Conservation (phyloP, 306 rosid species). For the Cucurbita moschata region DNA sequence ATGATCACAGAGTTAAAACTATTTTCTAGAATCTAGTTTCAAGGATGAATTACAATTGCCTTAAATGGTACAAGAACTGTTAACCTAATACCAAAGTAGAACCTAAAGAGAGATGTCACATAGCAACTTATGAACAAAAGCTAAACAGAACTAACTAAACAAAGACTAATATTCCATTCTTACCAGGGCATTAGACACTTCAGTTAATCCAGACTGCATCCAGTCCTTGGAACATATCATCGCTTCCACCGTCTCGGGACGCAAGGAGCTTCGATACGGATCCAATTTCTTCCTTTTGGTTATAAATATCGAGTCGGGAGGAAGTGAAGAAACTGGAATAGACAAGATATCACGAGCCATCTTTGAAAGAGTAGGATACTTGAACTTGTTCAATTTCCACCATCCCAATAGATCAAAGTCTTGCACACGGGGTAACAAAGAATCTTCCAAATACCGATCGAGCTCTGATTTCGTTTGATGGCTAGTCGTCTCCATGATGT, state of each 20-base stretch:
- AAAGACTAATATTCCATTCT: slow-evolving; percentile 44
- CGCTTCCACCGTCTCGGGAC: slow-evolving; percentile 86
- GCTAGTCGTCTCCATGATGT: slow-evolving; percentile 86
- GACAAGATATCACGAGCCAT: slow-evolving; percentile 84
- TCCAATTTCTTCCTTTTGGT: slow-evolving; percentile 55
- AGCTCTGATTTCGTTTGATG: slow-evolving; percentile 80
- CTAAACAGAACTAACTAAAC: background rate
- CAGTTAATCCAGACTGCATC: slow-evolving; percentile 51
- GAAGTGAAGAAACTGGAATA: slow-evolving; percentile 50
- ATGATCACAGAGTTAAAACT: background rate
- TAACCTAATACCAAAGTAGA: background rate
- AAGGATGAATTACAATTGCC: slow-evolving; percentile 4
- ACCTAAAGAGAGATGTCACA: background rate
- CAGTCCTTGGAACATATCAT: slow-evolving; percentile 88
- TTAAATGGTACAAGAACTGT: slow-evolving; percentile 6
- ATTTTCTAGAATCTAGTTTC: slow-evolving; percentile 3
- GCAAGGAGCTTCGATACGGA: slow-evolving; percentile 51
- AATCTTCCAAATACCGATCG: slow-evolving; percentile 85
- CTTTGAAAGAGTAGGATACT: slow-evolving; percentile 86
- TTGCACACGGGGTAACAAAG: slow-evolving; percentile 64
- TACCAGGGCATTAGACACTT: slow-evolving; percentile 31
- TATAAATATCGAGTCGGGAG: slow-evolving; percentile 46
- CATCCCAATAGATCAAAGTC: slow-evolving; percentile 76
- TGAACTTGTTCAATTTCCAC: slow-evolving; percentile 89
- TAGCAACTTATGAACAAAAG: background rate